These are phyloP conservation scores for Helicosporidium sp. DNA, from an alignment of 139 green algal genomes.

Conservation along the genomic window DNA sequence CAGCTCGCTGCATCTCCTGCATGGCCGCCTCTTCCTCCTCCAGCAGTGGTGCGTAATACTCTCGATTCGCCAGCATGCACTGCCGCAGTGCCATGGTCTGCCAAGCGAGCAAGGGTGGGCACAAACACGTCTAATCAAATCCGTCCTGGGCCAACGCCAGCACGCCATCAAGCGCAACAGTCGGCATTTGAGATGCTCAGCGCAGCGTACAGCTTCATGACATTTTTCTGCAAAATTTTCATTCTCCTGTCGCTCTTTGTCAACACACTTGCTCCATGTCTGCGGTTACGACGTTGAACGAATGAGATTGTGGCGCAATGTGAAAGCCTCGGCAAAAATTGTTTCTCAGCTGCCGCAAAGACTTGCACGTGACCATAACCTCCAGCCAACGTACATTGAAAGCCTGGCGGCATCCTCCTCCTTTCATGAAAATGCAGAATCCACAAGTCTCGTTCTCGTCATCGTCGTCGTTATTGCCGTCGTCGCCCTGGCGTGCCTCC, in stretches of 20 bases:
- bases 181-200: too few species aligned
- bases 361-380: too few species aligned
- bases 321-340: too few species aligned
- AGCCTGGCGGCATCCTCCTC: conserved; percentile 36
- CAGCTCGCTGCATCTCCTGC: neutral
- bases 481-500: too few species aligned
- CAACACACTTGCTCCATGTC: conserved; percentile 45
- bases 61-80: conserved; percentile 43
- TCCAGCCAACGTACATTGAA: conserved; percentile 27
- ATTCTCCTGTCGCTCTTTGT: conserved; percentile 20
- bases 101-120: too few species aligned
- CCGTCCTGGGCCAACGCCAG: too few species aligned
- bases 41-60: conserved; percentile 41
- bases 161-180: too few species aligned
- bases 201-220: too few species aligned
- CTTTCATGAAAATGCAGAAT: conserved; percentile 78
- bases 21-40: conserved; percentile 18
- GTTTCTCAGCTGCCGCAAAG: too few species aligned
- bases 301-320: too few species aligned
- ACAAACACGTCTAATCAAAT: too few species aligned
- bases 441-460: conserved; percentile 57
- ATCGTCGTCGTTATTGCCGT: conserved; percentile 34
- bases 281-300: too few species aligned
- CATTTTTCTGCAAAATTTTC: conserved; percentile 46
- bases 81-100: conserved; percentile 31